A percentile compares a stretch with the other conserved stretches of the same genome.
phyloP scores from a whole-genome alignment of 2,329 filamentous ascomycete genomes.

The Hymenoscyphus scutula region DNA sequence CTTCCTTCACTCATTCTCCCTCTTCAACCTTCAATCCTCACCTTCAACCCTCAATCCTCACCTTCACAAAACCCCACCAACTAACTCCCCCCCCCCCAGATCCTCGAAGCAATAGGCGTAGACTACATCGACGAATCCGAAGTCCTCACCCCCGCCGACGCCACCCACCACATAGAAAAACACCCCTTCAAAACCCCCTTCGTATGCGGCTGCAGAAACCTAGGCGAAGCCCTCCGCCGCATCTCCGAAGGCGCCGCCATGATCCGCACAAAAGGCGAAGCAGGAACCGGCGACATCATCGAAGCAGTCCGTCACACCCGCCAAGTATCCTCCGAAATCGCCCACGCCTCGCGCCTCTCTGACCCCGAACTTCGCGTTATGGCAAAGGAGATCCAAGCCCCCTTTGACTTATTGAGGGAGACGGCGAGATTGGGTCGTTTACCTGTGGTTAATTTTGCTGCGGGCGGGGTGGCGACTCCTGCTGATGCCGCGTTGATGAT shows the following conservation, averaged over 20 bases:
- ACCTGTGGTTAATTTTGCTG: conserved; percentile 96
- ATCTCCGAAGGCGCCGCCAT: conserved; percentile 94
- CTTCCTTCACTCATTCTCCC: too few relatives aligned
- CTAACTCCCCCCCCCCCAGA: conserved; percentile 47
- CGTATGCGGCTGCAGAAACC: conserved; percentile 92
- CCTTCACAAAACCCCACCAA: background rate
- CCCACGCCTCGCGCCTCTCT: conserved; percentile 60
- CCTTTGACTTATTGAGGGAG: conserved; percentile 77
- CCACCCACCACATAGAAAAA: conserved; percentile 90
- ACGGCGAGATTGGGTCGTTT: conserved; percentile 83
- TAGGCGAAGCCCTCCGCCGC: conserved; percentile 87
- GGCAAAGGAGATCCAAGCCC: conserved; percentile 77
- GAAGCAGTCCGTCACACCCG: conserved; percentile 97
- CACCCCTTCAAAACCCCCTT: conserved; percentile 79
- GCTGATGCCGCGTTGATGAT: conserved; percentile 98
- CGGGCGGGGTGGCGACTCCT: conserved; percentile 98
- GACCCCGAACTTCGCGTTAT: conserved; percentile 75
- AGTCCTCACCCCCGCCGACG: conserved; percentile 92
- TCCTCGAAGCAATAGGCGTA: conserved; percentile 89
- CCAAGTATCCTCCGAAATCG: conserved; percentile 80
- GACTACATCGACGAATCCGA: conserved; percentile 99
- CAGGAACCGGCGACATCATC: conserved; percentile 93
- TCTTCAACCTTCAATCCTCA: too few relatives aligned
- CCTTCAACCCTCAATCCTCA: too few relatives aligned
- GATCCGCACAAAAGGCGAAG: conserved; percentile 98